phyloP scores from a whole-genome alignment of 2,329 filamentous ascomycete genomes.

The Ceratocystis eucalypticola region DNA sequence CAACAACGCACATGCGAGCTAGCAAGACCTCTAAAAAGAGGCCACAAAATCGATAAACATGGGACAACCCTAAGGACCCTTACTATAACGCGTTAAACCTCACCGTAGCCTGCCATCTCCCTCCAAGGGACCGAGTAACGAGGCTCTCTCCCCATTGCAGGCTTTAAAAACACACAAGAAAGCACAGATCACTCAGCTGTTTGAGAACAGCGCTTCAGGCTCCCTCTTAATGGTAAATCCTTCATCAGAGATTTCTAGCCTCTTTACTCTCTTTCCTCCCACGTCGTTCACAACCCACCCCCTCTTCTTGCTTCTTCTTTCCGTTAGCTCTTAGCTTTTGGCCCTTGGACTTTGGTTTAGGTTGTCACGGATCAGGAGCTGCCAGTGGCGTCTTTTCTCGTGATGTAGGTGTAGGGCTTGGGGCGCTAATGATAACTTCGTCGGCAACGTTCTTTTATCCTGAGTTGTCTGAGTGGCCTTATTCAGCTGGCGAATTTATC shows the following conservation, averaged over 20 bases:
- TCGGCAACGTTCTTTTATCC: background rate
- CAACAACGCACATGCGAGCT: too few relatives aligned
- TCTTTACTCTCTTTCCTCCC: background rate
- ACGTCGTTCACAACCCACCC: background rate
- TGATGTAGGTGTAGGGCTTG: background rate
- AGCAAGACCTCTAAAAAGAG: too few relatives aligned
- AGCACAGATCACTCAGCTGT: background rate
- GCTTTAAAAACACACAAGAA: background rate
- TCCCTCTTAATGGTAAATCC: background rate
- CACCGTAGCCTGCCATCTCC: background rate
- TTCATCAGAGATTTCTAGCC: slow-evolving; percentile 6
- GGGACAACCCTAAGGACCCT: too few relatives aligned
- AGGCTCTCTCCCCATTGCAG: background rate
- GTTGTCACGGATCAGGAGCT: background rate
- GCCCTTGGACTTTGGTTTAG: background rate
- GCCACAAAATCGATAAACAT: too few relatives aligned
- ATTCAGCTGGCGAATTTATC: background rate
- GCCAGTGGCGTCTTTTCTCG: background rate
- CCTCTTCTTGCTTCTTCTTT: background rate
- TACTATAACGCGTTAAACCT: too few relatives aligned
- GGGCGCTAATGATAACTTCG: background rate
- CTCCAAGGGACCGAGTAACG: background rate
- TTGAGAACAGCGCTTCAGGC: background rate
- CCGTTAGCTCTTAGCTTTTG: background rate
- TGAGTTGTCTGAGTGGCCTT: background rate